Conservation (phyloP, 2,329 filamentous ascomycete genomes). For the Rhinocladiella mackenziei region DNA sequence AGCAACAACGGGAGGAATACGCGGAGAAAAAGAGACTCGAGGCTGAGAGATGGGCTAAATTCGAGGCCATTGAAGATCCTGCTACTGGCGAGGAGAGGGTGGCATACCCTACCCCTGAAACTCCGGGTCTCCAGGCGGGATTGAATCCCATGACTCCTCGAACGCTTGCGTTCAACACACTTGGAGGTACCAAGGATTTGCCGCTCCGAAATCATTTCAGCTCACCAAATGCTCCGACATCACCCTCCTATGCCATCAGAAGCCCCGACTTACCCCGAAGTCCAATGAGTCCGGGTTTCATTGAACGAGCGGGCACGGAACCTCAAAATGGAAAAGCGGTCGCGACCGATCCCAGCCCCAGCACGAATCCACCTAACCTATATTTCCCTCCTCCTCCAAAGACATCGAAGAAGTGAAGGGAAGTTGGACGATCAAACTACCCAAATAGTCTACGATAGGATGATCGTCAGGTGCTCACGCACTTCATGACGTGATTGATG, state of each 20-base stretch:
- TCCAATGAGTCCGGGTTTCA: slow-evolving; percentile 25
- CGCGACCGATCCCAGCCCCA: no score
- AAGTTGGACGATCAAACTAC: no score
- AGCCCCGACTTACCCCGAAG: slow-evolving; percentile 27
- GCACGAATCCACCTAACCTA: no score
- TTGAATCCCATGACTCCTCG: slow-evolving; percentile 39
- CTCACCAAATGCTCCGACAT: slow-evolving; percentile 25
- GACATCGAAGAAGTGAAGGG: no score
- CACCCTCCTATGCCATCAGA: slow-evolving; percentile 19
- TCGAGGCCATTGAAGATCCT: slow-evolving; percentile 34
- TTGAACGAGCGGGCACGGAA: slow-evolving; percentile 29
- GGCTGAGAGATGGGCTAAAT: slow-evolving; percentile 35
- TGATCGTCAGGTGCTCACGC: no score
- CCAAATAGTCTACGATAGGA: no score
- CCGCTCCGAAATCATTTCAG: slow-evolving; percentile 39
- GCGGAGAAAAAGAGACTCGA: slow-evolving; percentile 36
- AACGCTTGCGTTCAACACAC: slow-evolving; percentile 41
- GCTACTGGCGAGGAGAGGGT: slow-evolving; percentile 31
- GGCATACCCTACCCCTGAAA: slow-evolving; percentile 33
- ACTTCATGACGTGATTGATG: no score
- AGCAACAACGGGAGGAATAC: slow-evolving; percentile 37
- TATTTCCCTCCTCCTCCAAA: no score
- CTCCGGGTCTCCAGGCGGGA: slow-evolving; percentile 32
- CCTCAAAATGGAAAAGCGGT: no score
- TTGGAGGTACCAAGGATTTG: slow-evolving; percentile 39